Conservation (phyloP, 2,329 filamentous ascomycete genomes). For the Aspergillus sp. region DNA sequence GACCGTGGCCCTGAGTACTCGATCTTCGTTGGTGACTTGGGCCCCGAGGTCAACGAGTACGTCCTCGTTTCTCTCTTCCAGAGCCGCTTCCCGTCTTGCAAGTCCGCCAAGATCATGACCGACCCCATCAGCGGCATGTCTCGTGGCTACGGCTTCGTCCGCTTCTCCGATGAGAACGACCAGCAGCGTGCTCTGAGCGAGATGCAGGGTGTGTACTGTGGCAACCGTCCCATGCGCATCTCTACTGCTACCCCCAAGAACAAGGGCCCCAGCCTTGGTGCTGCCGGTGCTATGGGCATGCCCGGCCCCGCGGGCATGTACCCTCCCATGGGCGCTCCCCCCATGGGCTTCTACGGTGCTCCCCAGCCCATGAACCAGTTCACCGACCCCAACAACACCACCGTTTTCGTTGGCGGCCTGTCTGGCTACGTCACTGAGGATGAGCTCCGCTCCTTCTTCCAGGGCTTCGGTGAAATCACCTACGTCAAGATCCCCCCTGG, state of each 20-base stretch:
- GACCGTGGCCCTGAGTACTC: constrained; percentile 95
- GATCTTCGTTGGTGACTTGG: constrained; percentile 97
- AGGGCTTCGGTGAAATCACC: constrained; percentile 98
- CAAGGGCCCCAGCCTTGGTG: constrained; percentile 58
- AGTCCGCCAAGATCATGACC: constrained; percentile 99
- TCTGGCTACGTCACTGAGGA: constrained; percentile 99
- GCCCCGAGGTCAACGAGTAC: constrained; percentile 98
- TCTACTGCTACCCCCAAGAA: constrained; percentile 98
- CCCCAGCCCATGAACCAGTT: constrained; percentile 97
- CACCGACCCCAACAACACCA: constrained; percentile 99
- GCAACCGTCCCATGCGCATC: constrained; percentile 97
- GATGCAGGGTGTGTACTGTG: constrained; percentile 99
- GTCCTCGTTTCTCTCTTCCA: constrained; percentile 97
- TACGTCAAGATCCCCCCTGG: constrained; percentile 99
- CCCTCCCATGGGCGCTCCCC: constrained; percentile 66
- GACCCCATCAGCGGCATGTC: constrained; percentile 97
- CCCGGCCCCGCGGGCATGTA: constrained; percentile 64
- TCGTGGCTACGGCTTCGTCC: constrained; percentile 95
- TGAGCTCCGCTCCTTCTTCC: constrained; percentile 99
- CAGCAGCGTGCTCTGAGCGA: constrained; percentile 94
- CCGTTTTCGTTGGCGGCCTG: constrained; percentile 94
- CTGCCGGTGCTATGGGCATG: constrained; percentile 54
- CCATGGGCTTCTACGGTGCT: constrained; percentile 65
- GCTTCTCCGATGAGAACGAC: constrained; percentile 92
- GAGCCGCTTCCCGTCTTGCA: constrained; percentile 93